A percentile compares a stretch with the other conserved stretches of the same genome.
Conservation (phyloP, 225 moss, liverwort and hornwort genomes). For the Physcomitrium patens region DNA sequence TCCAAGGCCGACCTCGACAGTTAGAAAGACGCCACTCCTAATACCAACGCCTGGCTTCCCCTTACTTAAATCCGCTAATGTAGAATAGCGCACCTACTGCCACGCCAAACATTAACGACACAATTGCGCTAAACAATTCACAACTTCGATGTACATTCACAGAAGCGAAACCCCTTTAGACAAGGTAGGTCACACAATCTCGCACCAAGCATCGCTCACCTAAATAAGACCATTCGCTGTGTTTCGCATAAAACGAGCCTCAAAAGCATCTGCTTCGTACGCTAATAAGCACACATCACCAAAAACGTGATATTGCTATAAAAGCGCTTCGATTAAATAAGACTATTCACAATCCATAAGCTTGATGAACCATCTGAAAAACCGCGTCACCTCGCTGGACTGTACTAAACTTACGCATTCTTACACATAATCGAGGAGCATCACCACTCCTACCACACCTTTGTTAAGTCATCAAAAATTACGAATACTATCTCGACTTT, state of each 20-base stretch:
- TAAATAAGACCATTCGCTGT: not conserved
- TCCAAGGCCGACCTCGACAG: not conserved
- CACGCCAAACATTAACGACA: not conserved
- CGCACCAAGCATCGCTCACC: not conserved
- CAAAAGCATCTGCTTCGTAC: not conserved
- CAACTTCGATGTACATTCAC: slow-evolving; percentile 21
- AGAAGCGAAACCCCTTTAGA: slow-evolving; percentile 13
- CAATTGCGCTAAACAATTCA: not conserved
- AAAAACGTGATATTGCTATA: slow-evolving; percentile 1
- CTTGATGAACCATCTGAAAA: not conserved
- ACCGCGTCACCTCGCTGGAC: slow-evolving; percentile 1
- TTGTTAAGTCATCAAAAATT: slow-evolving; percentile 10
- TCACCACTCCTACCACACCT: slow-evolving; percentile 16
- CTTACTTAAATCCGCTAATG: not conserved
- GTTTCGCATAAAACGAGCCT: not conserved
- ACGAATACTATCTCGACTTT: not conserved
- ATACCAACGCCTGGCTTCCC: not conserved
- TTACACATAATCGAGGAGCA: slow-evolving; percentile 14
- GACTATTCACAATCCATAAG: slow-evolving; percentile 4
- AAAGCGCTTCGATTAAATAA: not conserved
- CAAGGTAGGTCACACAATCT: not conserved
- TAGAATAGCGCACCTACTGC: not conserved
- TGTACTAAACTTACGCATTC: not conserved
- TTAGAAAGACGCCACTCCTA: not conserved
- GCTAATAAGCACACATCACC: not conserved